These are phyloP conservation scores for Cryptococcus maquisensis DNA, from an alignment of 1,284 basidiomycete species.

Conservation along the genomic window DNA sequence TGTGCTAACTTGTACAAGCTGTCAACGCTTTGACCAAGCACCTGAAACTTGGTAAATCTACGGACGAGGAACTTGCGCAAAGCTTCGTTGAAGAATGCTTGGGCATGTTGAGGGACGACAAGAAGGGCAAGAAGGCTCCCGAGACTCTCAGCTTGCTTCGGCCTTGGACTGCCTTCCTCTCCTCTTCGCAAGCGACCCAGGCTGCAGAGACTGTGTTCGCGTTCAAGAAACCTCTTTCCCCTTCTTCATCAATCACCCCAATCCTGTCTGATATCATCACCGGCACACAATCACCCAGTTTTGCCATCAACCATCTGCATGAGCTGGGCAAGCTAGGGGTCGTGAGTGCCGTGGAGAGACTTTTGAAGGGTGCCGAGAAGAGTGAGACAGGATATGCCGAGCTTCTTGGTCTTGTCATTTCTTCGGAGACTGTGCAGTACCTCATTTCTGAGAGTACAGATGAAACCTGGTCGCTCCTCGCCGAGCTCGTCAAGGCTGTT, in stretches of 20 bases:
- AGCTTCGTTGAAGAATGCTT: constrained; percentile 20
- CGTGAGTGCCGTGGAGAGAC: neutral
- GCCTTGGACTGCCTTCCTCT: constrained; percentile 36
- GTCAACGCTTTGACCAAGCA: constrained; percentile 1
- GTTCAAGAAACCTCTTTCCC: neutral
- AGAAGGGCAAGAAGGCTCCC: constrained; percentile 18
- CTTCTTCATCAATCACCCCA: neutral
- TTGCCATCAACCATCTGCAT: constrained; percentile 14
- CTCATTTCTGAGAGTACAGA: constrained; percentile 10
- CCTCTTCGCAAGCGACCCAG: constrained; percentile 11
- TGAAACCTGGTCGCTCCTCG: constrained; percentile 16
- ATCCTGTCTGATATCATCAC: constrained; percentile 8
- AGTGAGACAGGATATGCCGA: neutral
- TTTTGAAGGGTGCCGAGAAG: constrained; percentile 1
- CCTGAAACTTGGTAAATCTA: neutral
- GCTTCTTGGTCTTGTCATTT: constrained; percentile 6
- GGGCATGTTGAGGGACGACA: constrained; percentile 16
- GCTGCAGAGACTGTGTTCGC: constrained; percentile 12
- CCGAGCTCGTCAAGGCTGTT: constrained; percentile 11
- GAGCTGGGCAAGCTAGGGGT: constrained; percentile 3
- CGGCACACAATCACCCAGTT: constrained; percentile 8
- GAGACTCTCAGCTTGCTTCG: constrained; percentile 18
- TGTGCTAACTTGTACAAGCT: neutral
- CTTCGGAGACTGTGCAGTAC: constrained; percentile 11
- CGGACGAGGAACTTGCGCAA: constrained; percentile 25